Conservation (phyloP, 2,329 filamentous ascomycete species). For the Pseudogymnoascus verrucosus region DNA sequence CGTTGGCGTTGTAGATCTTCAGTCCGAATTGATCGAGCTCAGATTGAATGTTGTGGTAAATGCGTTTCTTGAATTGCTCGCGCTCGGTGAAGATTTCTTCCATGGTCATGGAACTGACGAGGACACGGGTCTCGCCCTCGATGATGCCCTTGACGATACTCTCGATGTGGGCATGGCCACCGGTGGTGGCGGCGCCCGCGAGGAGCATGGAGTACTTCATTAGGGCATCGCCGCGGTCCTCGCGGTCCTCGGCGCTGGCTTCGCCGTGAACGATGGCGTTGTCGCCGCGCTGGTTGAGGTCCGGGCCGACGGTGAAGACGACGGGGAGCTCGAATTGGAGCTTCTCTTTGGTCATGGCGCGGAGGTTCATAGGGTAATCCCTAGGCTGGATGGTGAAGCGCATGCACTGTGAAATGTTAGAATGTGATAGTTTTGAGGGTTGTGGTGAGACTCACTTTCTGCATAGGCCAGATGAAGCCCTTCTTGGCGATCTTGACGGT, state of each 20-base stretch:
- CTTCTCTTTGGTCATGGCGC: conserved; percentile 87
- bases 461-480: conserved; percentile 62
- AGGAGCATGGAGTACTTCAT: conserved; percentile 78
- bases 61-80: conserved; percentile 67
- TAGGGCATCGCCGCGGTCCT: conserved; percentile 54
- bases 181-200: conserved; percentile 43
- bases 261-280: conserved; percentile 27
- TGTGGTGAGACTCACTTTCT: conserved; percentile 42
- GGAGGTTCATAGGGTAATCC: conserved; percentile 74
- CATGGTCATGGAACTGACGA: conserved; percentile 83
- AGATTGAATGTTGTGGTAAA: conserved; percentile 66
- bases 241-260: conserved; percentile 26
- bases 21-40: conserved; percentile 77
- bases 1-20: conserved; percentile 63
- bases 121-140: conserved; percentile 75
- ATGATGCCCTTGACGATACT: conserved; percentile 87
- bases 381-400: conserved; percentile 59
- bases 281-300: conserved; percentile 53
- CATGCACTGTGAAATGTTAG: conserved; percentile 25
- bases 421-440: neutral
- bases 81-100: conserved; percentile 78
- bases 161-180: conserved; percentile 55
- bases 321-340: conserved; percentile 74
- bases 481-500: conserved; percentile 74
- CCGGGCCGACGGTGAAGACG: conserved; percentile 78